Conservation (phyloP, 2,329 filamentous ascomycete species). For the Fusarium metavorans region DNA sequence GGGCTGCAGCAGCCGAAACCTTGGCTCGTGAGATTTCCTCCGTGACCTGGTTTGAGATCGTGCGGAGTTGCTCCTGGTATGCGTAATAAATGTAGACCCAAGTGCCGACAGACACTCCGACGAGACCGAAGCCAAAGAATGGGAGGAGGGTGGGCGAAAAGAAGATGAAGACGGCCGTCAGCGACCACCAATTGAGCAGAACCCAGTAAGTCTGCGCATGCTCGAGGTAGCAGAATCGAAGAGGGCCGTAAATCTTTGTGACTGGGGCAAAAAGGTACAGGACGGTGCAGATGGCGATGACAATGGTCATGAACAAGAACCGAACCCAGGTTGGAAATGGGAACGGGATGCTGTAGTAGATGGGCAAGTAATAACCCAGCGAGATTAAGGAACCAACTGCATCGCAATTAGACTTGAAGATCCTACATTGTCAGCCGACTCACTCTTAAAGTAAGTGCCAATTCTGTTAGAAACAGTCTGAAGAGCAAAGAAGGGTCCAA, state of each 20-base stretch:
- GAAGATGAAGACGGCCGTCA: conserved; percentile 18
- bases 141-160: conserved; percentile 16
- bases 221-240: conserved; percentile 32
- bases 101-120: conserved; percentile 12
- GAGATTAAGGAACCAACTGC: conserved; percentile 22
- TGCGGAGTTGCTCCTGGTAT: conserved; percentile 19
- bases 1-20: conserved; percentile 15
- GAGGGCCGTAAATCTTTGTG: conserved; percentile 20
- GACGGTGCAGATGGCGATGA: neutral
- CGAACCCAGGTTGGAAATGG: conserved; percentile 20
- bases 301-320: conserved; percentile 5
- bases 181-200: conserved; percentile 26
- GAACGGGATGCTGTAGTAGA: conserved; percentile 21
- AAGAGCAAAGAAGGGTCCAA: conserved; percentile 14
- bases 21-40: conserved; percentile 24
- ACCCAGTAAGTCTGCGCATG: conserved; percentile 33
- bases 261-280: conserved; percentile 23
- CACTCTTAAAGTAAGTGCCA: conserved; percentile 26
- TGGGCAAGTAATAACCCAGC: conserved; percentile 12
- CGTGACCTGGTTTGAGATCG: neutral
- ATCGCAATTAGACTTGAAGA: neutral
- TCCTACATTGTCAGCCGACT: neutral
- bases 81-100: conserved; percentile 25
- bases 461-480: conserved; percentile 17
- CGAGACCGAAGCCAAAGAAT: conserved; percentile 6